phyloP scores from a whole-genome alignment of 352 stramenopile species.

The Globisporangium solare region DNA sequence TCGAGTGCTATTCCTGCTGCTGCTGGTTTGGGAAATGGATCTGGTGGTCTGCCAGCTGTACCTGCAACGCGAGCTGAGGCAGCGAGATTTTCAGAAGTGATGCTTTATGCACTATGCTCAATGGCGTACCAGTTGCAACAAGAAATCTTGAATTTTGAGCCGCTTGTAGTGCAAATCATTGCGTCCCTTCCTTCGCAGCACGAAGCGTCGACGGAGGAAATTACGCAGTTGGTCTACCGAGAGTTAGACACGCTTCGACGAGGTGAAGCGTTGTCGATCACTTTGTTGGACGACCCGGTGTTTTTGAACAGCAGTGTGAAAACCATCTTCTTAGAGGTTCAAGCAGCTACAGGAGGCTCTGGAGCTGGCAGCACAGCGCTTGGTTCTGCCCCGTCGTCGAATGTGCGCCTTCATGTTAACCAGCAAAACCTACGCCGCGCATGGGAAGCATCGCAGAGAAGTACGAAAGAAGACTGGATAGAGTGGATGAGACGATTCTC shows the following conservation, averaged over 20 bases:
- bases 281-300: slow-evolving; percentile 44
- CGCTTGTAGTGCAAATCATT: slow-evolving; percentile 64
- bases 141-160: slow-evolving; percentile 71
- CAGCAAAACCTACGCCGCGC: slow-evolving; percentile 89
- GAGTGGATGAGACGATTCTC: slow-evolving; percentile 97
- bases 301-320: slow-evolving; percentile 44
- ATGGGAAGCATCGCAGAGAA: slow-evolving; percentile 94
- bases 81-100: slow-evolving; percentile 65
- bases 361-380: slow-evolving; percentile 21
- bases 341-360: slow-evolving; percentile 20
- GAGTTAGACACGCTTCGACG: slow-evolving; percentile 48
- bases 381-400: slow-evolving; percentile 35
- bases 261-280: slow-evolving; percentile 36
- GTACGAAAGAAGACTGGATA: slow-evolving; percentile 92
- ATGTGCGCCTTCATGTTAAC: slow-evolving; percentile 88
- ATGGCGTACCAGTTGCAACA: slow-evolving; percentile 73
- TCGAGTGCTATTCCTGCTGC: slow-evolving; percentile 8
- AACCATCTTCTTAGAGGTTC: slow-evolving; percentile 33
- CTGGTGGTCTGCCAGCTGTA: slow-evolving; percentile 28
- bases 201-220: slow-evolving; percentile 30
- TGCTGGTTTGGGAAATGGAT: slow-evolving; percentile 7
- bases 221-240: slow-evolving; percentile 47
- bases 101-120: slow-evolving; percentile 69
- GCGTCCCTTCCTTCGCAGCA: slow-evolving; percentile 43
- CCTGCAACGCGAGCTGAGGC: slow-evolving; percentile 60